Evolutionary conservation across 345 rosid genomes (phyloP).

Genomic region (Cardamine resedifolia): DNA sequence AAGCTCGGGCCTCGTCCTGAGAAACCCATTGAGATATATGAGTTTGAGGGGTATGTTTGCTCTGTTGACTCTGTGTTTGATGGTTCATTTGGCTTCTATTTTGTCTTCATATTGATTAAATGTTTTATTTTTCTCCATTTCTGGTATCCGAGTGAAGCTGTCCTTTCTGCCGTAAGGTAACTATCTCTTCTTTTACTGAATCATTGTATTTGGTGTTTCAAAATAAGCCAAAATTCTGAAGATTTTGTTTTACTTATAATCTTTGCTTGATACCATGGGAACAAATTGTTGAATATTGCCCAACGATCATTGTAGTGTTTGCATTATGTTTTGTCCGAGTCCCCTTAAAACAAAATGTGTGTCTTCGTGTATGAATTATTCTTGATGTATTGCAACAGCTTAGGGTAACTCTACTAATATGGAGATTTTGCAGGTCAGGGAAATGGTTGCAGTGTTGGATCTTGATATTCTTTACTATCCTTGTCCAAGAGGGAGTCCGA

Average conservation of each 20-base stretch:
- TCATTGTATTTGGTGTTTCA: constrained; percentile 9
- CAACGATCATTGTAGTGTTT: constrained; percentile 5
- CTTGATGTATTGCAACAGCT: constrained; percentile 4
- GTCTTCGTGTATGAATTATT: background rate
- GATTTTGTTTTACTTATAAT: background rate
- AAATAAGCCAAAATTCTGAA: background rate
- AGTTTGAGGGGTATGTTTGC: constrained; percentile 75
- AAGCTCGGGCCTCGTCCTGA: constrained; percentile 89
- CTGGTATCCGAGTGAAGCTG: constrained; percentile 58
- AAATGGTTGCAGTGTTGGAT: constrained; percentile 85
- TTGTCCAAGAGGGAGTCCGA: constrained; percentile 87
- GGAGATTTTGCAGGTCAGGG: constrained; percentile 67
- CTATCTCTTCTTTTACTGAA: background rate
- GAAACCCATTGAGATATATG: constrained; percentile 88
- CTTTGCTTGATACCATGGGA: background rate
- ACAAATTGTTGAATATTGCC: background rate
- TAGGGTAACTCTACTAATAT: background rate
- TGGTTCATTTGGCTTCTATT: background rate
- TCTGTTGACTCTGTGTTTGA: background rate
- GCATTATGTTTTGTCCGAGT: background rate
- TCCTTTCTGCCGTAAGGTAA: constrained; percentile 98
- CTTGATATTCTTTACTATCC: constrained; percentile 92
- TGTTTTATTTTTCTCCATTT: constrained; percentile 27
- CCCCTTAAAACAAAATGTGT: background rate
- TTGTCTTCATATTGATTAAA: constrained; percentile 19